Evolutionary conservation across 1,139 yeast species (phyloP), one percentile per base, ranked within the genome.

Genomic region (Candida sp.): DNA sequence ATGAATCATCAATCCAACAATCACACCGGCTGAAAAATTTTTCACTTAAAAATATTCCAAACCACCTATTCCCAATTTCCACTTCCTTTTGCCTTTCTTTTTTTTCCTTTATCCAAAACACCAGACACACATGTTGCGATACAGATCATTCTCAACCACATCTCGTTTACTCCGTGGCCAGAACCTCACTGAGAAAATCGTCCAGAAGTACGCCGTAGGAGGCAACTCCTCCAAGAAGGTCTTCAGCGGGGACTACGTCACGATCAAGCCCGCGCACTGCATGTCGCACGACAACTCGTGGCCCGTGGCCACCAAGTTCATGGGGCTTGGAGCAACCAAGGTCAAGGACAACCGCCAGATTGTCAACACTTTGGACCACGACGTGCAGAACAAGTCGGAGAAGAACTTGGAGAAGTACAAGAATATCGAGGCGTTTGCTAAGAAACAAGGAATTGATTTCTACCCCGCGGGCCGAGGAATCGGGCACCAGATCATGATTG

Each of bases 201-300:
- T 92, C 7, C 99, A 94, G 67, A 83, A 83, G 64, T 93, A 90
- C 66, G 96, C 98, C 3, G 96, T 92, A 26, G 96, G 94, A 3
- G 46, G 54, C 12, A 49, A 55, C 17, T 17, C 17, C 17, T 17
- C 17, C 7, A 93, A 93, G 66, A 68, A 77, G 53, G 97, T 94
- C 32, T 84, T 77, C 61, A 81, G 92, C 51, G 99, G 99, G 22
- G 99, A 96, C 73, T 94, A 93, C 72, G 98, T 96, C 49, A 86
- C 97, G 6, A 93, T 96, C 65, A 83, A 80, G 64, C 99, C 99
- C 7, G 96, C 97, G 6, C 97, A 94, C 74, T 94, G 97, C 70
- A 94, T 96, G 99, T 90, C 98, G 11, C 99, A 94, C 69, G 99
- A 94, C 69, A 94, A 94, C 71, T 88, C 98, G 47, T 94, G 99